These are phyloP conservation scores for Petunia hybrid DNA, from an alignment of 305 asterid species.

Conservation along the genomic window DNA sequence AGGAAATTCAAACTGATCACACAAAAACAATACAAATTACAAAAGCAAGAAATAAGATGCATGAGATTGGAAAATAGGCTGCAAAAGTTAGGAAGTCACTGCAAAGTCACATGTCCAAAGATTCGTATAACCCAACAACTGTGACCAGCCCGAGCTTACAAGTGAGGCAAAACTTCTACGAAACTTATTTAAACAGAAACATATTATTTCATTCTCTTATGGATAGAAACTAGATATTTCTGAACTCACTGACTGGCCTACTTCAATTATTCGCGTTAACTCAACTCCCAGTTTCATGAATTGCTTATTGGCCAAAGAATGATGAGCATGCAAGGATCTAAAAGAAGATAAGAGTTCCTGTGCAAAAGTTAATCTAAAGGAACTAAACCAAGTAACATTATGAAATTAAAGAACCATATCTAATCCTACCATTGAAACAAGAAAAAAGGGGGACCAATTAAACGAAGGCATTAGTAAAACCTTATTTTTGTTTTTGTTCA, in stretches of 20 bases:
- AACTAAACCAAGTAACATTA: not conserved
- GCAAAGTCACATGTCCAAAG: not conserved
- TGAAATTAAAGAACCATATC: not conserved
- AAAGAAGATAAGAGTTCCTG: not conserved
- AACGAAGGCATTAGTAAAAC: not conserved
- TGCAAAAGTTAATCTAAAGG: not conserved
- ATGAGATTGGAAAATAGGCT: not conserved
- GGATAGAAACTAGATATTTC: not conserved
- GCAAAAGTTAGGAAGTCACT: not conserved
- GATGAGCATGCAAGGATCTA: not conserved
- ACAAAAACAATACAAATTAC: not conserved
- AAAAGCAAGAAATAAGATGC: not conserved
- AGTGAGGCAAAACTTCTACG: not conserved
- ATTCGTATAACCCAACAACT: not conserved
- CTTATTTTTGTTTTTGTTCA: not conserved
- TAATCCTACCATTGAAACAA: not conserved
- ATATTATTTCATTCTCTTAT: not conserved
- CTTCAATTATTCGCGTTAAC: not conserved
- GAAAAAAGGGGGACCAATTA: not conserved
- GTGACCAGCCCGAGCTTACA: not conserved
- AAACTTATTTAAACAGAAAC: not conserved
- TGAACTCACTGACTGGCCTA: not conserved
- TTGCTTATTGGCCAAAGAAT: not conserved
- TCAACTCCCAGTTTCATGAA: not conserved
- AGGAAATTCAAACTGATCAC: not conserved